These are phyloP conservation scores for Fusarium anthophilum DNA, from an alignment of 2,329 filamentous ascomycete species.

Conservation along the genomic window DNA sequence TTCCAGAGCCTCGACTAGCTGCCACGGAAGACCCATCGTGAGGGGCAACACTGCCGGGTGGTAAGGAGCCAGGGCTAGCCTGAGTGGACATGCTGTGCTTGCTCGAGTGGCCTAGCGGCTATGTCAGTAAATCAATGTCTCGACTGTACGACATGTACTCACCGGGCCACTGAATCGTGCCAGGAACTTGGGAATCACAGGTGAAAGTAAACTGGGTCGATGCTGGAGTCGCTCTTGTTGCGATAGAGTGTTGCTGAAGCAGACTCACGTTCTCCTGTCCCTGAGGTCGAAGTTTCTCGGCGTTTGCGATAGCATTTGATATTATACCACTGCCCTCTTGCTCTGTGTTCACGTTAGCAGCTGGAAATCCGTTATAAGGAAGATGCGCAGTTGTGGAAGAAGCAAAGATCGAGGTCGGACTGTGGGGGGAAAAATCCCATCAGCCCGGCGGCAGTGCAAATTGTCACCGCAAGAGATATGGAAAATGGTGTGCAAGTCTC, in stretches of 20 bases:
- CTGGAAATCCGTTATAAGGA: neutral
- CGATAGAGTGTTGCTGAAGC: constrained; percentile 72
- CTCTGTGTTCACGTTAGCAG: constrained; percentile 36
- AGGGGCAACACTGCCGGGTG: constrained; percentile 23
- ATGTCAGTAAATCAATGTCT: constrained; percentile 1
- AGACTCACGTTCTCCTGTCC: constrained; percentile 84
- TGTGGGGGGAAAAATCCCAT: neutral
- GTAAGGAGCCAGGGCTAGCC: constrained; percentile 9
- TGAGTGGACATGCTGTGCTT: constrained; percentile 38
- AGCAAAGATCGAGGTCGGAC: neutral
- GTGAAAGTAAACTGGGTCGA: constrained; percentile 97
- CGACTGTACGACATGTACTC: constrained; percentile 29
- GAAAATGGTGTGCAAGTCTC: neutral
- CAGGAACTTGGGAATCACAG: constrained; percentile 88
- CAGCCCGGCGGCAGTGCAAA: neutral
- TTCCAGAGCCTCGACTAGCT: constrained; percentile 42
- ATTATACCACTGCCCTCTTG: constrained; percentile 79
- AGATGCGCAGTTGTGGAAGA: neutral
- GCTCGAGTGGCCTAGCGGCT: constrained; percentile 36
- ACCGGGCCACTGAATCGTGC: constrained; percentile 79
- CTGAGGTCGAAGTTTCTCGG: constrained; percentile 72
- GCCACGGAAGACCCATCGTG: constrained; percentile 50
- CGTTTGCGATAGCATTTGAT: constrained; percentile 89
- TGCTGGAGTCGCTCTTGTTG: constrained; percentile 69
- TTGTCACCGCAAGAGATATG: neutral